Evolutionary conservation across 352 stramenopile genomes (phyloP), one percentile per base, ranked within the genome.

Genomic region (Aphanomyces cochlioides): DNA sequence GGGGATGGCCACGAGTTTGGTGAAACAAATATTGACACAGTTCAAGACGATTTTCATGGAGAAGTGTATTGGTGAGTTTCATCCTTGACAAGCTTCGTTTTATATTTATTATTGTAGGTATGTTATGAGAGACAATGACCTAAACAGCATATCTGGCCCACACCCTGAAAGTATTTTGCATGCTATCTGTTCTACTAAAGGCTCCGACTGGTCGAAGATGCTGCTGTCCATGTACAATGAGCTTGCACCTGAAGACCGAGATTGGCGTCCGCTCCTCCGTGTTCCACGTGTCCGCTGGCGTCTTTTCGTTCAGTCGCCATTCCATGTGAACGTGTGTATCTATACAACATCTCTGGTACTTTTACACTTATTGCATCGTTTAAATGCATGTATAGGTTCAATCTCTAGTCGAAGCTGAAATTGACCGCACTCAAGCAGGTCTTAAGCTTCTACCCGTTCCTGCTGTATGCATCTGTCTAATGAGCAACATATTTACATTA

Each of bases 201-300:
- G 17, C 39, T 17, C 59, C n/a, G 43, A 67, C 41, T 67, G 59
- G 59, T 56, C 39, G 4, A 41, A 34, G 13, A 54, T 67, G 8
- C 59, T 67, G 7, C 59, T 67, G 10, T 67, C 59, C 13, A 67
- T 67, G 59, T 67, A 67, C 59, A 67, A 67, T 28, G 59, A 67
- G 5, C 59, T 41, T 6, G 21, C 43, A 28, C 59, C 59, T 4
- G 59, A 67, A 48, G 59, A 67, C 7, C 59, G 59, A 5, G 59
- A 67, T 12, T 67, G 59, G 59, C 59, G 59, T 3, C 59, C 59
- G 7, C 59, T 67, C 28, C 59, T 67, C 38, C 59, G 59, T 36
- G 59, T 67, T 6, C 59, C 59, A 5, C 59, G 59, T 34, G 19
- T 67, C 28, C 59, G 59, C 4, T 67, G 59, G 59, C 59, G 59